These are phyloP conservation scores for Capsicum rhomboideum DNA, from an alignment of 257 asterid genomes.

Conservation along the genomic window DNA sequence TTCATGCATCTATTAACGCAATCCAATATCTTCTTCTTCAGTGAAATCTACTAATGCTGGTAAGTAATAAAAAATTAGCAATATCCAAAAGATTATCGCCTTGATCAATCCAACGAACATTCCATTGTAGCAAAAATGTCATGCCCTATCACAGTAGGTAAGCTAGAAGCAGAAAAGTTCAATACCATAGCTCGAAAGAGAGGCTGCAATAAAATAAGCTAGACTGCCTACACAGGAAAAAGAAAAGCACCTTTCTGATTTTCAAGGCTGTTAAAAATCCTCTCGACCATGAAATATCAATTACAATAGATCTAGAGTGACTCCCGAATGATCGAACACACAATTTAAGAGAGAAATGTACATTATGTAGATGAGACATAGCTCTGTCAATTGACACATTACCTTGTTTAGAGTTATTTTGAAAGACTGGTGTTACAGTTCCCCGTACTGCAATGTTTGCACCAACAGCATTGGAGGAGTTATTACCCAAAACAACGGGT, in stretches of 20 bases:
- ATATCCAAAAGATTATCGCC: not conserved
- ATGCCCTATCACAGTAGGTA: not conserved
- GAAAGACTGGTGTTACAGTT: constrained; percentile 13
- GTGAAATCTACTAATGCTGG: not conserved
- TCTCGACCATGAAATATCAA: not conserved
- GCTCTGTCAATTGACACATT: not conserved
- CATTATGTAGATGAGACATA: not conserved
- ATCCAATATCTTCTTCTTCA: not conserved
- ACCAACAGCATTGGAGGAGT: constrained; percentile 21
- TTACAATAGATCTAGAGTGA: not conserved
- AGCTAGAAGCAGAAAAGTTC: not conserved
- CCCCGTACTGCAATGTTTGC: constrained; percentile 17
- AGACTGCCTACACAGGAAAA: not conserved
- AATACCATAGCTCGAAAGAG: not conserved
- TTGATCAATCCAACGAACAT: not conserved
- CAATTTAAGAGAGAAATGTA: not conserved
- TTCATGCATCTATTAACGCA: not conserved
- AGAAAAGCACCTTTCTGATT: not conserved
- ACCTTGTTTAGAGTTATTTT: constrained; percentile 9
- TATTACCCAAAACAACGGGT: constrained; percentile 41
- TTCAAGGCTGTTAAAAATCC: not conserved
- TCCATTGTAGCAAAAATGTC: not conserved
- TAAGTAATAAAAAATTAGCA: not conserved
- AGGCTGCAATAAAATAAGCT: not conserved
- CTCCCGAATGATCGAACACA: not conserved